Base-by-base conservation (phyloP, 1,284 basidiomycete genomes). In the Gomphus sp. region DNA sequence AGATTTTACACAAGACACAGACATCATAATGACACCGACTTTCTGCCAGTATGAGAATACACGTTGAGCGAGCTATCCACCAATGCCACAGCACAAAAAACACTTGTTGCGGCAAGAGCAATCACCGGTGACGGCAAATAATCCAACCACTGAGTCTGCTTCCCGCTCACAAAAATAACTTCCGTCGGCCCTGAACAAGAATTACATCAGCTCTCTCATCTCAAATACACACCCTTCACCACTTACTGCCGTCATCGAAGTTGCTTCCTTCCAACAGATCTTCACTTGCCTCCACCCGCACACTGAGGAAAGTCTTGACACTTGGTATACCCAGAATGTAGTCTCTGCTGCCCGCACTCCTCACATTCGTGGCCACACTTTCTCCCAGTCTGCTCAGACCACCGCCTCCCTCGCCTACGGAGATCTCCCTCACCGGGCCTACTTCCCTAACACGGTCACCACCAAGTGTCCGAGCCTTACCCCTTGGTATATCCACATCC, bases 131-230 rank as follows among this genome's bases (percentile, higher is more conserved):
- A 81, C 0, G 89, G 82, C 8, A 93, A 67, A 70, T 90, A 98
- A 70, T 98, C 93, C 55, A 94, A 70, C 94, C 95, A 98, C 56
- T 88, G 80, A 7, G 85, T 70, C 67, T 86, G 76, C 72, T 85
- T 82, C 37, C 81, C 79, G 64, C 75, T 80, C 48, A 81, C 72
- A 62, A 83, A 84, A 8, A 80, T 73, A 14, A 95, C 78, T 67
- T 94, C 91, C 10, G 80, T 79, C n/a, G 79, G 74, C 33, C 77
- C 84, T 86, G 64, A 25, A 62, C 56, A 57, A 10, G n/a, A n/a
- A n/a, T n/a, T 11, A 28, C 37, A 62, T 55, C 31, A 62, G 56
- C 5, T 33, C 22, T 25, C 9, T n/a, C 1, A 6, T 3, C 53
- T 52, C 36, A 22, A 61, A 22, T 37, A 41, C 28, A 36, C 18